phyloP scores from a whole-genome alignment of 2,329 filamentous ascomycete species.

The Xylaria digitata region DNA sequence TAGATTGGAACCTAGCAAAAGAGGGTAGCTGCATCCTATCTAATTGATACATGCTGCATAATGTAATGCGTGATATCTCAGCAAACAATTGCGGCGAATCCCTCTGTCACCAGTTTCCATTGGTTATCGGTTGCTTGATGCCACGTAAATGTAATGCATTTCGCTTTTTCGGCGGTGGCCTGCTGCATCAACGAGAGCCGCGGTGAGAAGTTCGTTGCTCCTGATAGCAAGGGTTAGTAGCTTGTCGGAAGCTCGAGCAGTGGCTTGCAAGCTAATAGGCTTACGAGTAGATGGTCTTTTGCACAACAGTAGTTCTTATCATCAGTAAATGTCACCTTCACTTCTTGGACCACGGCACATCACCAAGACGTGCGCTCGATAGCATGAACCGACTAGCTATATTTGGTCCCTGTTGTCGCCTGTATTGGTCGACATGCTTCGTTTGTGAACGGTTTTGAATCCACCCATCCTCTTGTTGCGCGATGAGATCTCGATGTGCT shows the following conservation, averaged over 20 bases:
- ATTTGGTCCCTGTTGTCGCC: conserved; percentile 23
- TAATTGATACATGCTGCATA: conserved; percentile 41
- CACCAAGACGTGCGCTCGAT: conserved; percentile 11
- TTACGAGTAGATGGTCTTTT: conserved; percentile 15
- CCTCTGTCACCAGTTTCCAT: conserved; percentile 44
- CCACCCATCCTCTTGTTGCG: conserved; percentile 15
- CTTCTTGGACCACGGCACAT: conserved; percentile 13
- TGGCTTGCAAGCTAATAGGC: conserved; percentile 27
- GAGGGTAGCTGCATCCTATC: conserved; percentile 48
- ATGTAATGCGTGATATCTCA: conserved; percentile 37
- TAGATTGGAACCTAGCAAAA: conserved; percentile 50
- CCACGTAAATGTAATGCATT: conserved; percentile 32
- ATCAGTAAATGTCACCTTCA: conserved; percentile 25
- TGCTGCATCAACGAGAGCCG: conserved; percentile 30
- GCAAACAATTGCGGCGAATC: conserved; percentile 44
- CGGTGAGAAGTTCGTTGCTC: conserved; percentile 30
- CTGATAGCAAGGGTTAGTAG: conserved; percentile 18
- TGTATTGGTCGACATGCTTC: conserved; percentile 14
- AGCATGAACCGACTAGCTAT: conserved; percentile 30
- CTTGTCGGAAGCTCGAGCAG: conserved; percentile 28
- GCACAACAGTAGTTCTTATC: conserved; percentile 26
- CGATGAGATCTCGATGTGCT: conserved; percentile 14
- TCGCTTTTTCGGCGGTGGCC: conserved; percentile 30
- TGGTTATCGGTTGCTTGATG: conserved; percentile 33
- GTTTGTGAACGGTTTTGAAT: conserved; percentile 4